Evolutionary conservation across 2,329 filamentous ascomycete species (phyloP).

Genomic region (Trichoderma sp.): DNA sequence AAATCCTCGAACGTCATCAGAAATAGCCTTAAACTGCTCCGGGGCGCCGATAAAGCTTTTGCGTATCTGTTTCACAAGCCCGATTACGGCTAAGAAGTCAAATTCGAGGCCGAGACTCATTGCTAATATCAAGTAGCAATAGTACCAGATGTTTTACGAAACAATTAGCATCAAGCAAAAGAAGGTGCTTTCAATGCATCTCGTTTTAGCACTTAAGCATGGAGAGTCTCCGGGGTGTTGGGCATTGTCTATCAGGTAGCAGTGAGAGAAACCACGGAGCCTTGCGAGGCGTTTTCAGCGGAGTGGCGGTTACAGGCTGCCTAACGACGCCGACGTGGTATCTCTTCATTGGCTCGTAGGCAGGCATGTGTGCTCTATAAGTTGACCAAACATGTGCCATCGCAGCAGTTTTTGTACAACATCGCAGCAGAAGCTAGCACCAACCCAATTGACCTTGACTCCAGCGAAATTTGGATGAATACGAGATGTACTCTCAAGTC

Average conservation of each 20-base stretch:
- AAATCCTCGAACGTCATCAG: background rate
- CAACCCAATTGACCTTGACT: background rate
- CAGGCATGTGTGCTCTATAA: background rate
- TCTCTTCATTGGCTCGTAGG: background rate
- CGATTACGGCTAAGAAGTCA: background rate
- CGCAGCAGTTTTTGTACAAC: too few relatives aligned
- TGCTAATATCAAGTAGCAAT: background rate
- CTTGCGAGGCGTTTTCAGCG: background rate
- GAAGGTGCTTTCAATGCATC: background rate
- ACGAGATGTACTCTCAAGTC: background rate
- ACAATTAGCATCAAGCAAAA: background rate
- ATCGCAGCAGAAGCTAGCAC: background rate
- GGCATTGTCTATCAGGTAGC: background rate
- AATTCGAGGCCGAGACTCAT: background rate
- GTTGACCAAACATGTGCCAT: background rate
- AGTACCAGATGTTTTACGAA: background rate
- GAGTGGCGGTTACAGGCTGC: background rate
- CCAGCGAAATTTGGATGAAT: background rate
- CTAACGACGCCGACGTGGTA: background rate
- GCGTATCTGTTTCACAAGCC: background rate
- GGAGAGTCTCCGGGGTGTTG: background rate
- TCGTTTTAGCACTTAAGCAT: too few relatives aligned
- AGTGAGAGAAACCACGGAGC: background rate
- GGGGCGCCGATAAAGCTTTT: background rate
- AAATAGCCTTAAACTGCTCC: background rate